Base-by-base conservation (phyloP, 768 basidiomycete species). In the Royoungia palumana region DNA sequence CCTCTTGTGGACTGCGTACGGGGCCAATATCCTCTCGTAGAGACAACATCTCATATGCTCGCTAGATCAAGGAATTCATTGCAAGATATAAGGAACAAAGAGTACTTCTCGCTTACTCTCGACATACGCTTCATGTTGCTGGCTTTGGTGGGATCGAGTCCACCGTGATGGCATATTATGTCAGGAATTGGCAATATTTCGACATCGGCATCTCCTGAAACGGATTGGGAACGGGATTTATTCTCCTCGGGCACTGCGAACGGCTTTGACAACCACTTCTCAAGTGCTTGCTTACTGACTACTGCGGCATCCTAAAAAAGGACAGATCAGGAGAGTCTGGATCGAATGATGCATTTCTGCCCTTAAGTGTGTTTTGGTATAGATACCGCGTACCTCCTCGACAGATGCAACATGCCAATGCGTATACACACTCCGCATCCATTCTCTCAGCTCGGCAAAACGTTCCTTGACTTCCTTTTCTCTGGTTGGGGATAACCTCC, bases 51-150 rank as follows among this genome's bases (percentile, higher is more conserved):
- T 58, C 56, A 38, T 62, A 61, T 14, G 60, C 65, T 38, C 30
- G 43, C 65, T 66, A 25, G 12, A 52, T 47, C 1, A 24, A 14
- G n/a, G n/a, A 2, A 34, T 34, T 28, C 19, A 16, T 17, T 6
- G 28, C 34, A 30, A 51, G 28, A 36, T 39, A 30, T n/a, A 34
- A 41, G 9, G 3, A 46, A 44, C 8, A 44, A 35, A 10, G 20
- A 25, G 25, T 6, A 35, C n/a, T 9, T 35, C 2, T 27, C 32
- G 28, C 72, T 39, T 42, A 87, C 87, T 60, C 70, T 64, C 21
- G 70, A 75, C 35, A 94, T 75, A 41, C 83, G 76, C 60, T 90
- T 92, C 80, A 92, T 85, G 53, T 77, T 68, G 37, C 60, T 56
- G 4, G 77, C 75, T 61, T 80, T 83, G 20, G 56, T 57, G 11